These are phyloP conservation scores for Erysimum pusillum DNA, from an alignment of 441 rosid species.

Conservation along the genomic window DNA sequence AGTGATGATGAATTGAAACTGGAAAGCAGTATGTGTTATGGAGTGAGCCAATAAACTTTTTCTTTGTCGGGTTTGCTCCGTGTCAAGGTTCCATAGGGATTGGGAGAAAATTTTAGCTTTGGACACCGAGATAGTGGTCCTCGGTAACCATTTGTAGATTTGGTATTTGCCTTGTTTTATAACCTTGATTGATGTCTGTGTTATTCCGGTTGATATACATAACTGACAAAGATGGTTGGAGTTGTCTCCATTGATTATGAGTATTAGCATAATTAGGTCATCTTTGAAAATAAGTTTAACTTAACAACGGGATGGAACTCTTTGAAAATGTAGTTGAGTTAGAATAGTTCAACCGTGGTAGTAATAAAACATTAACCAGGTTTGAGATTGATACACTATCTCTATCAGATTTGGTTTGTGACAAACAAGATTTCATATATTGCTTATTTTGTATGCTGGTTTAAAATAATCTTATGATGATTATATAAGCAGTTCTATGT, in stretches of 20 bases:
- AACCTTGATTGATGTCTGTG: background rate
- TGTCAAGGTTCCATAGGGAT: background rate
- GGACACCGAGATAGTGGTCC: background rate
- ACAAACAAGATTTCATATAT: background rate
- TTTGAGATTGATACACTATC: background rate
- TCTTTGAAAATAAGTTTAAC: background rate
- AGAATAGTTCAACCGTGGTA: background rate
- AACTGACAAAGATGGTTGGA: background rate
- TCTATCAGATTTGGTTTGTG: background rate
- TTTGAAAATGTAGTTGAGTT: background rate
- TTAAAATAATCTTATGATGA: slow-evolving; percentile 1
- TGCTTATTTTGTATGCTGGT: background rate
- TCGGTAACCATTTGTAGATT: background rate
- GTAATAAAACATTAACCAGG: background rate
- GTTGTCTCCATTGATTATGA: background rate
- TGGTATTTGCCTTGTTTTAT: background rate
- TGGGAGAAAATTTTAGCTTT: background rate
- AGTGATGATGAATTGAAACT: background rate
- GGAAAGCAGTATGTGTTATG: background rate
- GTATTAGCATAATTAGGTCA: background rate
- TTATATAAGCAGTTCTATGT: background rate
- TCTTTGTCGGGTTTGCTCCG: background rate
- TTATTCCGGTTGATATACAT: background rate
- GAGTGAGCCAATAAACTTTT: background rate
- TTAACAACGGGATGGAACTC: slow-evolving; percentile 5